Conservation (phyloP, 169 alveolate species). For the Plasmodium reichenowi region DNA sequence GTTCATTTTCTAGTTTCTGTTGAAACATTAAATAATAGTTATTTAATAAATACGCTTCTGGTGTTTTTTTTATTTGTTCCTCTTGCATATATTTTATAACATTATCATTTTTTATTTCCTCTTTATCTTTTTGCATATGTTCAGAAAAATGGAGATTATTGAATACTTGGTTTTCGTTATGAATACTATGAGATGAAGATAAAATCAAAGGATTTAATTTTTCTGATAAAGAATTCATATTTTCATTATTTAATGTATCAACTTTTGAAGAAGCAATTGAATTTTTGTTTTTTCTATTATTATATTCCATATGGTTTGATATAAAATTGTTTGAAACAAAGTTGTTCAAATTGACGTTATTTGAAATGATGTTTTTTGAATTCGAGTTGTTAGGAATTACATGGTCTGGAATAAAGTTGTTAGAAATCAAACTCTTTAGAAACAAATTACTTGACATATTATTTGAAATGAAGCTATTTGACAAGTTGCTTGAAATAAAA, state of each 20-base stretch:
- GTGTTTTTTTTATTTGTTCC: conserved; percentile 2
- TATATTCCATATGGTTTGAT: conserved; percentile 1
- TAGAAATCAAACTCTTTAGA: too few species aligned
- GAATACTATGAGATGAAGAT: not conserved
- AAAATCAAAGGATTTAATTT: conserved; percentile 15
- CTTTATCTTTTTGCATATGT: conserved; percentile 10
- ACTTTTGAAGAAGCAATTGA: conserved; percentile 9
- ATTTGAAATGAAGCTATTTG: too few species aligned
- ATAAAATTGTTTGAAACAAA: too few species aligned
- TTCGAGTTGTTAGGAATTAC: too few species aligned
- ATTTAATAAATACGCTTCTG: conserved; percentile 16
- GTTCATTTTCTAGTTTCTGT: conserved; percentile 14
- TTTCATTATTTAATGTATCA: conserved; percentile 15
- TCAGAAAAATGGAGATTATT: not conserved
- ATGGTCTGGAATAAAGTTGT: too few species aligned
- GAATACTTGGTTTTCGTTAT: conserved; percentile 16
- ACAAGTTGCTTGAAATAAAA: too few species aligned
- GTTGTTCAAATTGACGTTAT: too few species aligned
- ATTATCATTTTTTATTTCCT: conserved; percentile 4
- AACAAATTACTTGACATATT: too few species aligned
- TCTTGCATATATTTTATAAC: not conserved
- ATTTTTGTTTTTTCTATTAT: conserved; percentile 21
- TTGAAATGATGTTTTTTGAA: too few species aligned
- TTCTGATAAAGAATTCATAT: conserved; percentile 23
- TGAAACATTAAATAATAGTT: conserved; percentile 19